A percentile compares a stretch with the other conserved stretches of the same genome.
Evolutionary conservation across 2,329 filamentous ascomycete genomes (phyloP).

Genomic region (Anisogramma anomala): DNA sequence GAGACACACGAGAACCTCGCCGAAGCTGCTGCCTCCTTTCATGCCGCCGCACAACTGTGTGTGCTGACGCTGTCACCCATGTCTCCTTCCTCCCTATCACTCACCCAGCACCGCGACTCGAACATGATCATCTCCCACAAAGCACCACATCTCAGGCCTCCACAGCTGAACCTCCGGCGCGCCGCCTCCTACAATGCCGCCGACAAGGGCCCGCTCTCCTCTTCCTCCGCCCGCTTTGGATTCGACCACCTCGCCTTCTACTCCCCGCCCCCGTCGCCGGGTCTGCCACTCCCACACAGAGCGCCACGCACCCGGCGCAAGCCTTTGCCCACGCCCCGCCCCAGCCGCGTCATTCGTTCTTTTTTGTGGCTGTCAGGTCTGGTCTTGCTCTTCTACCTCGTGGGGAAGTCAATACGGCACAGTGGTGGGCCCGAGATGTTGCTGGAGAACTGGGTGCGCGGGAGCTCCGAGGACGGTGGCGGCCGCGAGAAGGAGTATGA

Average conservation of each 20-base stretch:
- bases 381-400: slow-evolving; percentile 40
- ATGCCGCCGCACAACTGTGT: too few species aligned
- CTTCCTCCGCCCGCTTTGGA: slow-evolving; percentile 50
- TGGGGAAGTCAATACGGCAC: slow-evolving; percentile 23
- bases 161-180: slow-evolving; percentile 47
- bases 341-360: slow-evolving; percentile 45
- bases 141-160: slow-evolving; percentile 23
- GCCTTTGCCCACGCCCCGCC: slow-evolving; percentile 33
- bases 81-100: slow-evolving; percentile 10
- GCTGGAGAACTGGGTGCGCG: slow-evolving; percentile 23
- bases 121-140: slow-evolving; percentile 36
- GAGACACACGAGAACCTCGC: too few species aligned
- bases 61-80: too few species aligned
- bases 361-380: slow-evolving; percentile 43
- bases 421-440: slow-evolving; percentile 20
- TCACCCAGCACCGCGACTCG: slow-evolving; percentile 8
- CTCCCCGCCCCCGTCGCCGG: slow-evolving; percentile 57
- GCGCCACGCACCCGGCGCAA: slow-evolving; percentile 45
- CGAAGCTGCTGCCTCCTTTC: too few species aligned
- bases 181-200: slow-evolving; percentile 44
- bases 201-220: slow-evolving; percentile 43
- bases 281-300: slow-evolving; percentile 49
- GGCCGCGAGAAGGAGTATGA: slow-evolving; percentile 42
- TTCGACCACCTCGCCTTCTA: slow-evolving; percentile 58
- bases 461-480: slow-evolving; percentile 18